Percentiles rank a stretch among this genome's conserved stretches.
Conservation (phyloP, 1,284 basidiomycete species). For the Ganoderma boninense region DNA sequence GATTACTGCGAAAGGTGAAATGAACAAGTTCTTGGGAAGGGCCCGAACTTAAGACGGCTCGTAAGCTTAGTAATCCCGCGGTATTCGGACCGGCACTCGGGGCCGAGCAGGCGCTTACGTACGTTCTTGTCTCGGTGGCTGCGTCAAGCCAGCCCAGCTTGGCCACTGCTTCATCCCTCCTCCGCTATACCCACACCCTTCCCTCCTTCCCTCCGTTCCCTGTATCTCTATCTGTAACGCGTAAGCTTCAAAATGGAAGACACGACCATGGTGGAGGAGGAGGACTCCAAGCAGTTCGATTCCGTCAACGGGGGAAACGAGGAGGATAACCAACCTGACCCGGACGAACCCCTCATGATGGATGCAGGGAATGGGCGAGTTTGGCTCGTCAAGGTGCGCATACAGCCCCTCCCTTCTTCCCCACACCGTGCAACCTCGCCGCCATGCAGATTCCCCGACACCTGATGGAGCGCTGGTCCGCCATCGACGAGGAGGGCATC, state of each 20-base stretch:
- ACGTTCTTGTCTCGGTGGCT: neutral
- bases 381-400: slow-evolving; percentile 79
- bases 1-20: no score
- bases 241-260: slow-evolving; percentile 51
- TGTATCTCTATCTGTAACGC: slow-evolving; percentile 10
- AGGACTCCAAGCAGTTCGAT: slow-evolving; percentile 73
- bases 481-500: slow-evolving; percentile 66
- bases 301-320: slow-evolving; percentile 57
- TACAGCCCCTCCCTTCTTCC: neutral
- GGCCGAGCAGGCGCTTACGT: slow-evolving; percentile 2
- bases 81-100: neutral
- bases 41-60: no score
- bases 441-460: slow-evolving; percentile 69
- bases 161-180: neutral
- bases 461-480: slow-evolving; percentile 75
- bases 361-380: slow-evolving; percentile 76
- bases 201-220: neutral
- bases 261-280: slow-evolving; percentile 55
- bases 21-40: no score
- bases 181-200: neutral
- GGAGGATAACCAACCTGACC: slow-evolving; percentile 73
- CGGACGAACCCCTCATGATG: slow-evolving; percentile 78
- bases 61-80: neutral
- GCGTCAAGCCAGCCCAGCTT: neutral
- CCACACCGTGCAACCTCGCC: neutral